Evolutionary conservation across 805 yeast genomes (phyloP), one percentile per base, ranked within the genome.

Genomic region (Ogataea kodamae): DNA sequence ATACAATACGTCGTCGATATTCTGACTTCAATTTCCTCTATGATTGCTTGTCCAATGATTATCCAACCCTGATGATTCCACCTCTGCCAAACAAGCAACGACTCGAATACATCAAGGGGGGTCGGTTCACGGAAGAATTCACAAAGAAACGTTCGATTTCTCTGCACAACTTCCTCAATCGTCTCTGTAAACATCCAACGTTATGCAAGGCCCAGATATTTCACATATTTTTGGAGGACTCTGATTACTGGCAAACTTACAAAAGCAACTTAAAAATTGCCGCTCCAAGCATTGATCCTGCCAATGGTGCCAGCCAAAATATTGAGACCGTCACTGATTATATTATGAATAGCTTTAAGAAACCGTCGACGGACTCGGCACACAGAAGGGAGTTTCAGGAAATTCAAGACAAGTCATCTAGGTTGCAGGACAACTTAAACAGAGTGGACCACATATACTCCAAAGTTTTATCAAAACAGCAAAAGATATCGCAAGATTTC

Each of bases 41-140:
- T 58, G 83, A 81, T 41, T 78, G 86, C 37, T 64, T 90, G 34
- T 57, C 69, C 31, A 80, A 76, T 46, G 96, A 89, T 54, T 83
- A 68, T 54, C 96, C 97, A 0, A 83, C 92, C 4, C 70, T 85
- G 40, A 75, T 92, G 9, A 76, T 90, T 0, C 98, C 98, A 1
- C 97, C 97, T 9, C 67, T 90, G 34, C 98, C 98, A 0, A 94
- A 90, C 42, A 89, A 88, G 58, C 85, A 84, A 63, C 75, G 95
- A 40, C 67, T 90, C 48, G 96, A 90, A 56, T 90, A 92, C 59
- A 70, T 90, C 33, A 88, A 94, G 22, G 97, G 98, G 8, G 97
- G 90, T 50, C 69, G 97, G 22, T 90, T 90, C 55, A 78, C 90
- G 17, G 68, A 75, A 9, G 88, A 84, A 39, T 92, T 92, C 58